A percentile compares a stretch with the other conserved stretches of the same genome.
Conservation (phyloP, 148 eudicot species). For the Rhododendron griersonianum region DNA sequence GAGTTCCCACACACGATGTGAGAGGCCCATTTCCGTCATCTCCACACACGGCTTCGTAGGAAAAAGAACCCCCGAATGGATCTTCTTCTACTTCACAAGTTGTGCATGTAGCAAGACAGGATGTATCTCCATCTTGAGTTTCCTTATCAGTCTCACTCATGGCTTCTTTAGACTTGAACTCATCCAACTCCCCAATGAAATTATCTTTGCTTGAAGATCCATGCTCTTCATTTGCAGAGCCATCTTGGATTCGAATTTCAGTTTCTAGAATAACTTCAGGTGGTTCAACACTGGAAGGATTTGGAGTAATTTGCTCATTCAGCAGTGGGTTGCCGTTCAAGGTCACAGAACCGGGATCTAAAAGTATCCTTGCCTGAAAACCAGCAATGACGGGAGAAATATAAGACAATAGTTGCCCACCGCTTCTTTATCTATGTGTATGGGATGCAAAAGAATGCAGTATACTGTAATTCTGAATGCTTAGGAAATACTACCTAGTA, state of each 20-base stretch:
- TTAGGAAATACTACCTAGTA: neutral
- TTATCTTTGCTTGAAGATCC: constrained; percentile 31
- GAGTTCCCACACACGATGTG: constrained; percentile 93
- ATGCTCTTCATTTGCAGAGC: constrained; percentile 28
- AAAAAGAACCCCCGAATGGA: constrained; percentile 35
- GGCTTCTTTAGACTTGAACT: constrained; percentile 33
- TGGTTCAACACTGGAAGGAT: constrained; percentile 20
- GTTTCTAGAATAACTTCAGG: constrained; percentile 19
- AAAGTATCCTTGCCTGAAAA: constrained; percentile 86
- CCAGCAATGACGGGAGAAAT: neutral
- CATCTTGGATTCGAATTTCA: constrained; percentile 14
- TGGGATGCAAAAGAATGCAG: neutral
- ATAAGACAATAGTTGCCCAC: neutral
- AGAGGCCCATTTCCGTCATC: constrained; percentile 45
- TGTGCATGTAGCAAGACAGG: constrained; percentile 85
- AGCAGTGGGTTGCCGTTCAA: constrained; percentile 32
- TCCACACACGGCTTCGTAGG: constrained; percentile 46
- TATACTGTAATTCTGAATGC: neutral
- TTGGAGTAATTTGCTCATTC: constrained; percentile 24
- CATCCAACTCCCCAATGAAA: constrained; percentile 28
- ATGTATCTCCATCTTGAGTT: constrained; percentile 69
- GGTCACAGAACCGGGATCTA: constrained; percentile 48
- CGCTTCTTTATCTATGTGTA: no score
- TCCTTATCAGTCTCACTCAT: constrained; percentile 59
- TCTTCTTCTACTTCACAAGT: constrained; percentile 72